phyloP scores from a whole-genome alignment of 2,329 filamentous ascomycete genomes.

The Xylariaceae sp. region DNA sequence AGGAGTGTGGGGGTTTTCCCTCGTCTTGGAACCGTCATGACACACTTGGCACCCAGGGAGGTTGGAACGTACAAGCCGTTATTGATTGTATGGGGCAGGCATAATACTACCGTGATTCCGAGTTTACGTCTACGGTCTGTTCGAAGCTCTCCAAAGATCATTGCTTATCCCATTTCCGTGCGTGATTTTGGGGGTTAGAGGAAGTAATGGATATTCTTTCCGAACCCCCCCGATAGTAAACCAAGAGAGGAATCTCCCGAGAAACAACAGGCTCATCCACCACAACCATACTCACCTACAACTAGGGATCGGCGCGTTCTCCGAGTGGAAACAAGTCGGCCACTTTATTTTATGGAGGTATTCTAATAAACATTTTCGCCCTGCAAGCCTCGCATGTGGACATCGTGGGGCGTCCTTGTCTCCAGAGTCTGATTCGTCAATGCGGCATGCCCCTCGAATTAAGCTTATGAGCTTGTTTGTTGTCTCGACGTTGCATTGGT shows the following conservation, averaged over 20 bases:
- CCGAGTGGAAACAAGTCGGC: constrained; percentile 6
- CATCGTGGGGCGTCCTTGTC: constrained; percentile 24
- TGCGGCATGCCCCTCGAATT: constrained; percentile 29
- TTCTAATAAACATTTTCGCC: constrained; percentile 20
- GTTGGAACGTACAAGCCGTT: constrained; percentile 15
- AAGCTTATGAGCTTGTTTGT: constrained; percentile 31
- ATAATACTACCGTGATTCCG: not conserved
- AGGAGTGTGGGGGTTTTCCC: constrained; percentile 5
- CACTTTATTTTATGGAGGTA: constrained; percentile 10
- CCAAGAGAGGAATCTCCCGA: constrained; percentile 10
- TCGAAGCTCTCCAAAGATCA: not conserved
- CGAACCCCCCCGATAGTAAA: constrained; percentile 3
- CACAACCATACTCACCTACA: constrained; percentile 5
- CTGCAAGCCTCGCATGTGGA: constrained; percentile 27
- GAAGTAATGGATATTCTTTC: constrained; percentile 17
- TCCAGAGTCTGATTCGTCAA: constrained; percentile 18
- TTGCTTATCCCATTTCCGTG: constrained; percentile 5
- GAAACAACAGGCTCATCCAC: constrained; percentile 17
- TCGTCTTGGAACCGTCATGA: constrained; percentile 18
- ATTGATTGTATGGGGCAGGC: constrained; percentile 5
- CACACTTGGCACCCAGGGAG: constrained; percentile 9
- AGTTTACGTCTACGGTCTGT: not conserved
- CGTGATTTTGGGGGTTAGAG: constrained; percentile 4
- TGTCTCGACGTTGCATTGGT: constrained; percentile 21
- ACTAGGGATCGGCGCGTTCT: constrained; percentile 1